phyloP scores from a whole-genome alignment of 2,329 filamentous ascomycete genomes.

The Monosporascus sp. region DNA sequence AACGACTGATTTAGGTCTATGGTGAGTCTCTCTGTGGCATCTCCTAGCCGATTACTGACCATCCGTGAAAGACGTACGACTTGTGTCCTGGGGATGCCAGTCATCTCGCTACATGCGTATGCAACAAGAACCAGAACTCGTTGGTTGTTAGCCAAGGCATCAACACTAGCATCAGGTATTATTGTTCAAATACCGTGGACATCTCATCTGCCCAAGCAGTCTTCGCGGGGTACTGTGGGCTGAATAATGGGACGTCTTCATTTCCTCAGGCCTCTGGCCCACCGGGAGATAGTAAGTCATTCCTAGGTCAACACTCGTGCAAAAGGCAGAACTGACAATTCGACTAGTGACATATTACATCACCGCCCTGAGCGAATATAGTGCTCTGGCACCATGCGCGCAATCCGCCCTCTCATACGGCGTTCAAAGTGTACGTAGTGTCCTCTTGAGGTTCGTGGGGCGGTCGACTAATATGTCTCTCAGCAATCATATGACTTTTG shows the following conservation, averaged over 20 bases:
- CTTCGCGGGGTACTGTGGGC: slow-evolving; percentile 47
- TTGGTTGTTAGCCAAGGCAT: slow-evolving; percentile 37
- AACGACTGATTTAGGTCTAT: slow-evolving; percentile 20
- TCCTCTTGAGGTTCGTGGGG: background rate
- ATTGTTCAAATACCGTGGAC: slow-evolving; percentile 43
- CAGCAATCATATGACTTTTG: slow-evolving; percentile 38
- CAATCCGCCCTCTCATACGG: slow-evolving; percentile 38
- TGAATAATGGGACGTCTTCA: slow-evolving; percentile 43
- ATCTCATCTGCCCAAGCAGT: slow-evolving; percentile 45
- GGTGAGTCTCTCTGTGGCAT: slow-evolving; percentile 18
- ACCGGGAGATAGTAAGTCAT: slow-evolving; percentile 45
- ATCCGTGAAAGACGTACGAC: slow-evolving; percentile 21
- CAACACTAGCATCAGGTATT: slow-evolving; percentile 36
- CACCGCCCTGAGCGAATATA: slow-evolving; percentile 44
- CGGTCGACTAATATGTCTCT: slow-evolving; percentile 3
- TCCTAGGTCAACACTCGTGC: background rate
- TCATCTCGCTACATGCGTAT: slow-evolving; percentile 46
- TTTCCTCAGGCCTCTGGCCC: slow-evolving; percentile 43
- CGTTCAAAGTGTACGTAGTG: slow-evolving; percentile 33
- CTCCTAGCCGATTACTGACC: background rate
- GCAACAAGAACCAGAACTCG: slow-evolving; percentile 46
- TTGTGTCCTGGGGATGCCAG: slow-evolving; percentile 35
- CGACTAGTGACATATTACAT: slow-evolving; percentile 48
- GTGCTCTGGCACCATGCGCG: slow-evolving; percentile 40
- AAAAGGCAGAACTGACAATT: background rate